These are phyloP conservation scores for Dactylellina leptospora DNA, from an alignment of 2,329 filamentous ascomycete genomes.

Conservation along the genomic window DNA sequence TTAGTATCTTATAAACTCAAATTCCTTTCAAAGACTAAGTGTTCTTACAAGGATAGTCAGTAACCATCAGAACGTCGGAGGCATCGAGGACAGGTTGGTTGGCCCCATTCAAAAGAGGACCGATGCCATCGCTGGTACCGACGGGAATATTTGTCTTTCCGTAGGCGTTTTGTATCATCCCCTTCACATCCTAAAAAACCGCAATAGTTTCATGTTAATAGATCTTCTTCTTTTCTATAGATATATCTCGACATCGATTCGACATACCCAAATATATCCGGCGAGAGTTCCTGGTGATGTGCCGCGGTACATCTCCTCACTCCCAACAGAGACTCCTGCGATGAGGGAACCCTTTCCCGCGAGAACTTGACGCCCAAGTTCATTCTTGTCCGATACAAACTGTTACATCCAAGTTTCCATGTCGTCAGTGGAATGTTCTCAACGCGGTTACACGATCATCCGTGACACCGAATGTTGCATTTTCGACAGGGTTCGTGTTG, in stretches of 20 bases:
- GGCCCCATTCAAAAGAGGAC: slow-evolving; percentile 68
- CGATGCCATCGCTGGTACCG: slow-evolving; percentile 76
- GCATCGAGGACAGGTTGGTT: slow-evolving; percentile 71
- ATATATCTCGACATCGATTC: no score
- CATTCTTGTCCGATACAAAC: slow-evolving; percentile 59
- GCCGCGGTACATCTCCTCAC: slow-evolving; percentile 51
- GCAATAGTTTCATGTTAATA: background rate
- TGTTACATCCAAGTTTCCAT: slow-evolving; percentile 67
- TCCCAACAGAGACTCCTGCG: slow-evolving; percentile 58
- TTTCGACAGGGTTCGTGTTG: slow-evolving; percentile 55
- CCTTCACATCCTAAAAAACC: slow-evolving; percentile 63
- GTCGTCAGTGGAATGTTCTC: slow-evolving; percentile 63
- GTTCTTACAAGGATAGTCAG: slow-evolving; percentile 52
- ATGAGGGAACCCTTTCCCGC: slow-evolving; percentile 33
- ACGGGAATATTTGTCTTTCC: slow-evolving; percentile 65
- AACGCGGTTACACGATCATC: slow-evolving; percentile 51
- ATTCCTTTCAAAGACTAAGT: background rate
- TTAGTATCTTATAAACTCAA: slow-evolving; percentile 10
- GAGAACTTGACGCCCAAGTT: slow-evolving; percentile 60
- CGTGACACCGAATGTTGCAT: background rate
- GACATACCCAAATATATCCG: slow-evolving; percentile 42
- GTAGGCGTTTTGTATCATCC: slow-evolving; percentile 64
- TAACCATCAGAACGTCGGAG: slow-evolving; percentile 62
- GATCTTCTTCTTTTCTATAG: background rate
- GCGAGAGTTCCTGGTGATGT: slow-evolving; percentile 14